These are phyloP conservation scores for Begonia fuchsioides DNA, from an alignment of 306 rosid species.

Conservation along the genomic window DNA sequence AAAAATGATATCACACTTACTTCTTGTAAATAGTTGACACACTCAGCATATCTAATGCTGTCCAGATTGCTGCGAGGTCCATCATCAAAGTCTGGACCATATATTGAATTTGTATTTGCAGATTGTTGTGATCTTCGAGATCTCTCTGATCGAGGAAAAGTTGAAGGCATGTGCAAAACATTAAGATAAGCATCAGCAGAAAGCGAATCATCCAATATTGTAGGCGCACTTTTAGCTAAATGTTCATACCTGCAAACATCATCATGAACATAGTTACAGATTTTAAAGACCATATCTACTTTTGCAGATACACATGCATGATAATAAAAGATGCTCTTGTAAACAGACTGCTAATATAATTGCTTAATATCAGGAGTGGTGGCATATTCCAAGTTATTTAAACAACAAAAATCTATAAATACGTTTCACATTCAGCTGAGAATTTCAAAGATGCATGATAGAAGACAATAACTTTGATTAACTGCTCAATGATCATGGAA, in stretches of 20 bases:
- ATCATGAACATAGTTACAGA: constrained; percentile 7
- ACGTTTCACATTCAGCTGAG: no score
- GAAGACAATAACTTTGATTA: no score
- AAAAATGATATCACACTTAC: constrained; percentile 25
- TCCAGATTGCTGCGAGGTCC: constrained; percentile 96
- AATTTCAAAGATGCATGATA: no score
- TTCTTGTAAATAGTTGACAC: constrained; percentile 83
- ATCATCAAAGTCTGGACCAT: constrained; percentile 58
- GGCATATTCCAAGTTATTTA: no score
- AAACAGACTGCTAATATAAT: no score
- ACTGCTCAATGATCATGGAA: no score
- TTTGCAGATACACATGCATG: no score
- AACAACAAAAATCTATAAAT: no score
- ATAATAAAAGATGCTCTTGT: no score
- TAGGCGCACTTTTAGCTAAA: constrained; percentile 92
- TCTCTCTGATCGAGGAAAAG: constrained; percentile 90
- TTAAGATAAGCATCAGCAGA: constrained; percentile 98
- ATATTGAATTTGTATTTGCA: constrained; percentile 37
- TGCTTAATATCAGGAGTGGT: no score
- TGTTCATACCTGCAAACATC: constrained; percentile 77
- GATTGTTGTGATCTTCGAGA: constrained; percentile 60
- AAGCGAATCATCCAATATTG: constrained; percentile 96
- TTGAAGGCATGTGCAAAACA: constrained; percentile 89
- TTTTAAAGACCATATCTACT: no score
- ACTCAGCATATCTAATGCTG: constrained; percentile 55